Conservation (phyloP, 192 early-diverging fungal genomes). For the Coemansia sp. region DNA sequence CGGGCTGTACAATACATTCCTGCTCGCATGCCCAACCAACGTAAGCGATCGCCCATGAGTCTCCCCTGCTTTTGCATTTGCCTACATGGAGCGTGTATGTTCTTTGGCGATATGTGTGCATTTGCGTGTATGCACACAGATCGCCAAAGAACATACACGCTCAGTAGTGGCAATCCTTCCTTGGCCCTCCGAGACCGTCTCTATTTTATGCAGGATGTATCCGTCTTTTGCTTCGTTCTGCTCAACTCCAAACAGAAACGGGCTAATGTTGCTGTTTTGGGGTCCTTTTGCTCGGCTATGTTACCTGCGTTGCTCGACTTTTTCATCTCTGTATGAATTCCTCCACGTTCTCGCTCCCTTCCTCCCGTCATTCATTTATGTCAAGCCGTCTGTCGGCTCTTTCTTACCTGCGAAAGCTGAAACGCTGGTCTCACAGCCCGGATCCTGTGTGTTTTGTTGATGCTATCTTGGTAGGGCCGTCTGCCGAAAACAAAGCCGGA, state of each 20-base stretch:
- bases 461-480: neutral
- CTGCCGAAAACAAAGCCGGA: neutral
- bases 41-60: slow-evolving; percentile 28
- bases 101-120: too few species aligned
- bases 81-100: neutral
- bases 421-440: neutral
- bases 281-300: neutral
- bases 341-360: neutral
- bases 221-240: neutral
- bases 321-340: neutral
- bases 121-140: neutral
- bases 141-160: slow-evolving; percentile 3
- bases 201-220: slow-evolving; percentile 1
- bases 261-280: neutral
- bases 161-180: slow-evolving; percentile 1
- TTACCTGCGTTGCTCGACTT: neutral
- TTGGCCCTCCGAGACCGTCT: neutral
- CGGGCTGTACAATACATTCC: slow-evolving; percentile 29
- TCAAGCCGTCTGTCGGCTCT: neutral
- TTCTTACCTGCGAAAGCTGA: neutral
- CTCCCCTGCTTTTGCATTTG: neutral
- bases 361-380: neutral
- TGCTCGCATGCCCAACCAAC: slow-evolving; percentile 6
- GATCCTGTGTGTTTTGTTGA: neutral
- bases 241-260: slow-evolving; percentile 4